Percentiles rank a stretch among this genome's conserved stretches.
phyloP scores from a whole-genome alignment of 116 monocot genomes.

The Posidonia oceanica region DNA sequence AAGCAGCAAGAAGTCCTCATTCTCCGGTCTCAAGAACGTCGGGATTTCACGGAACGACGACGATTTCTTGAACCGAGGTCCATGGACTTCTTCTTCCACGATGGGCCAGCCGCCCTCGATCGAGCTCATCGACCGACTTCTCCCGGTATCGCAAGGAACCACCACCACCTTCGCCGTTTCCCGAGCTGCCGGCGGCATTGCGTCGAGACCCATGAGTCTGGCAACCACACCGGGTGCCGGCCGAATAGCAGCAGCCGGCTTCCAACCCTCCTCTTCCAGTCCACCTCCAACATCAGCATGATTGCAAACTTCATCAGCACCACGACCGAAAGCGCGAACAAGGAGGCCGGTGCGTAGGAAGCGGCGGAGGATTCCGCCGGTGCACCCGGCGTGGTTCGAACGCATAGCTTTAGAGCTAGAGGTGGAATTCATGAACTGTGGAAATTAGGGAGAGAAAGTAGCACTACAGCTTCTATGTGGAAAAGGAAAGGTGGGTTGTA shows the following conservation, averaged over 20 bases:
- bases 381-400: conserved; percentile 1
- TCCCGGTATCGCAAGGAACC: conserved; percentile 10
- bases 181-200: background rate
- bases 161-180: conserved; percentile 2
- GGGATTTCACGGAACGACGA: conserved; percentile 22
- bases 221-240: conserved; percentile 3
- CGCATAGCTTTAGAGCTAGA: background rate
- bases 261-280: background rate
- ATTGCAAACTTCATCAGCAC: background rate
- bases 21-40: conserved; percentile 29
- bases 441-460: background rate
- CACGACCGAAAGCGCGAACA: background rate
- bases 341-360: conserved; percentile 1
- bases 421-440: background rate
- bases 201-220: conserved; percentile 8
- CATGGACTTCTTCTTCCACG: background rate
- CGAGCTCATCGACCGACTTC: conserved; percentile 30
- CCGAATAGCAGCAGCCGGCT: too few relatives aligned
- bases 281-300: background rate
- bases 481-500: background rate
- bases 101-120: conserved; percentile 10
- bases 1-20: conserved; percentile 48
- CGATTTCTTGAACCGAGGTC: background rate
- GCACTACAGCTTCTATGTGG: too few relatives aligned
- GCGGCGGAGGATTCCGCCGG: conserved; percentile 6